Base-by-base conservation (phyloP, 2,329 filamentous ascomycete species). In the Lithohypha guttulata region DNA sequence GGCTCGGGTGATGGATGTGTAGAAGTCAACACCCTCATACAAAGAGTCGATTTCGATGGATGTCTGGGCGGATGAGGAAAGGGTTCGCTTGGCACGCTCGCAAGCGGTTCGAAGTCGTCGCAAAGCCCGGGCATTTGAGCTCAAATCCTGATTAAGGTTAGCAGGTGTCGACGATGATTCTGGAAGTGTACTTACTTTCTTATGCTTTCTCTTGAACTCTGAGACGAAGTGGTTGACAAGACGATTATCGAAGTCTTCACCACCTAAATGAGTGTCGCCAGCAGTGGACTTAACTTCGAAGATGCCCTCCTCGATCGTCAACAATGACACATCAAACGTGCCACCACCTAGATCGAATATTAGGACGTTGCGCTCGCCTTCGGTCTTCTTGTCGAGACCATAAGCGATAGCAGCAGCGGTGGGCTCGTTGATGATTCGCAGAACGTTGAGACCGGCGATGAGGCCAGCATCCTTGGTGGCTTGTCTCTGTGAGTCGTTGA, bases 401-500 rank as follows among this genome's bases (percentile, higher is more conserved):
- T 98, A 98, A 57, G 91, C 91, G 58, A 96, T 96, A 56, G 91
- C 91, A 48, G 91, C 91, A 54, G 91, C 91, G 50, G 91, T 98
- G 46, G 91, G 91, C 75, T 98, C 91, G 79, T 98, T 98, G 73
- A 98, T 96, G 72, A 98, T 96, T 77, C 91, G 87, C 66, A 98
- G 87, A 55, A 98, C 86, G 70, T 96, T 95, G 49, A 98, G 80
- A 56, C 89, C 91, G 59, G 89, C 72, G 61, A 98, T 98, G 64
- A 89, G 83, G 80, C 91, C 91, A 53, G 91, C 91, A 62, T 96
- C 91, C 81, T 96, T 96, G 71, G 91, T 98, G 53, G 91, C 84
- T 71, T 96, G 91, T 71, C 91, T 83, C 75, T 98, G 91, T 76
- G 93, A 94, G 79, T 98, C 91, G 77, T 96, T 96, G 84, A 98